Base-by-base conservation (phyloP, 2,329 filamentous ascomycete species). In the Tolypocladium guangdongense region DNA sequence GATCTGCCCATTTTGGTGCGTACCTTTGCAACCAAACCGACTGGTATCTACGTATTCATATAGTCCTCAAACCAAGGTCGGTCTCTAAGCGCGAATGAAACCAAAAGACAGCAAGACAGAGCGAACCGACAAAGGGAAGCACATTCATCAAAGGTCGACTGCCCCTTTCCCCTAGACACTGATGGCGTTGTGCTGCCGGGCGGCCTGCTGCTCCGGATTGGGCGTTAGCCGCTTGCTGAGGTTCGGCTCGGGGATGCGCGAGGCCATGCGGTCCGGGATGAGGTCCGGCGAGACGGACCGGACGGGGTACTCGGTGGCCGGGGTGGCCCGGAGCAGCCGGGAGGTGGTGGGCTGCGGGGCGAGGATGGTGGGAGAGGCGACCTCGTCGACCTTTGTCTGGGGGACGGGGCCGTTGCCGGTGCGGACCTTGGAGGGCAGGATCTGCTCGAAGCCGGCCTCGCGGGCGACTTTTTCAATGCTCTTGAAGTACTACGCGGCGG, bases 381-480 rank as follows among this genome's bases (percentile, higher is more conserved):
- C 68, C 55, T 75, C 71, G 45, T 76, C 71, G 45, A 79, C 63
- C 50, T 73, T 68, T 39, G 71, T 71, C 35, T 62, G 58, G 22
- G 69, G 70, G 16, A 70, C 59, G 30, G 68, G 62, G 18, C 68
- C 68, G n/a, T 75, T 72, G 35, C 74, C 77, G 12, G 77, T 81
- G 58, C 79, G 76, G 54, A 82, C 75, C 56, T 74, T 76, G 33
- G 78, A 80, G 33, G 78, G 77, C 35, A 80, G 69, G 55, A 79
- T 79, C 60, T 81, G 78, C 64, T 81, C 77, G 63, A 80, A 81
- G 39, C 78, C 78, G 60, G 79, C 74, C 56, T 75, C 71, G 27
- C 65, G 74, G 45, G 82, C 82, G 2, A 85, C 76, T 62, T 82
- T 76, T 67, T 87, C 84, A 61, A 87, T 86, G 57, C 80, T 83